Conservation (phyloP, 495 filamentous ascomycete genomes). For the Annulohypoxylon moriforme region DNA sequence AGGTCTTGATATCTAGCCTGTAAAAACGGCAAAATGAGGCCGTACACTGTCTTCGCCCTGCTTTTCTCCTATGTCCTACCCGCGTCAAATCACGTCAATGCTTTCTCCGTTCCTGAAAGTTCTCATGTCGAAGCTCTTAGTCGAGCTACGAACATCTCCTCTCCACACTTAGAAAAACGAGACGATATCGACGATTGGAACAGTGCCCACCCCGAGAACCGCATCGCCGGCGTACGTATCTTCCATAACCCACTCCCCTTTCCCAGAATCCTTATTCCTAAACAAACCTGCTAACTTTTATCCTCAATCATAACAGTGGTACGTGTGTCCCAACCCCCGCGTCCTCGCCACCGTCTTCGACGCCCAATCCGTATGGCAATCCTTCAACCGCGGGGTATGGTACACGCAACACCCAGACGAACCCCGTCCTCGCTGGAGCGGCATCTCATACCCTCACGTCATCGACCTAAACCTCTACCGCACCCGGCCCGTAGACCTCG, state of each 20-base stretch:
- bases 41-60: neutral
- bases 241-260: neutral
- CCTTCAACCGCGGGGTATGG: slow-evolving; percentile 21
- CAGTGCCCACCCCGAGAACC: neutral
- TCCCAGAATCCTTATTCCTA: neutral
- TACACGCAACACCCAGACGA: slow-evolving; percentile 8
- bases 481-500: slow-evolving; percentile 12
- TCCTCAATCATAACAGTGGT: neutral
- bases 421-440: slow-evolving; percentile 20
- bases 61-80: neutral
- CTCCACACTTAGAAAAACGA: slow-evolving; percentile 8
- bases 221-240: slow-evolving; percentile 18
- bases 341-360: slow-evolving; percentile 12
- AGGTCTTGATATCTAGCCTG: too few relatives aligned
- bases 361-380: slow-evolving; percentile 14
- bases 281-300: neutral
- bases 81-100: neutral
- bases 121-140: neutral
- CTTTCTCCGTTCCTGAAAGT: neutral
- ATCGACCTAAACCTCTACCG: slow-evolving; percentile 7
- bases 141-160: neutral
- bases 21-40: slow-evolving; percentile 31
- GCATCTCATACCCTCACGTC: slow-evolving; percentile 7
- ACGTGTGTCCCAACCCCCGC: slow-evolving; percentile 18
- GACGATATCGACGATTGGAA: slow-evolving; percentile 32